Conservation (phyloP, 2,329 filamentous ascomycete species). For the Parastagonospora avenae region DNA sequence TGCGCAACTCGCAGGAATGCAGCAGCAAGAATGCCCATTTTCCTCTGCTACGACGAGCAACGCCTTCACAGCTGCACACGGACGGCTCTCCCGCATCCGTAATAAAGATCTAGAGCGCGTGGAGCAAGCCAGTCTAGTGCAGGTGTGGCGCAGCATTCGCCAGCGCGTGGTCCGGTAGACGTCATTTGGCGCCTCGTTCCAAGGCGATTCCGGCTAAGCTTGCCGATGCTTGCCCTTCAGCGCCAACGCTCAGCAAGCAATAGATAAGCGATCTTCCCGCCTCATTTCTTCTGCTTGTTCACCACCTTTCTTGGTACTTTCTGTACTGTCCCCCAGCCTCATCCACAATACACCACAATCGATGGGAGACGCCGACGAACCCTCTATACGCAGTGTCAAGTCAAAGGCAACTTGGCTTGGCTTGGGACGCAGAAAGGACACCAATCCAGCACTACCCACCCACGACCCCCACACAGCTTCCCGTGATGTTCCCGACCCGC, state of each 20-base stretch:
- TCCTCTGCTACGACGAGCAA: too few species aligned
- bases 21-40: too few species aligned
- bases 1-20: too few species aligned
- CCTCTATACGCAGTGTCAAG: constrained; percentile 58
- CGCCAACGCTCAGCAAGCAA: constrained; percentile 5
- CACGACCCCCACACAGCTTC: constrained; percentile 24
- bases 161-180: too few species aligned
- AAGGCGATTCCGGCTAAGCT: constrained; percentile 14
- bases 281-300: constrained; percentile 24
- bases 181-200: not conserved
- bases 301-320: constrained; percentile 12
- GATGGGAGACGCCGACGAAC: constrained; percentile 63
- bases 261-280: constrained; percentile 25
- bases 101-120: too few species aligned
- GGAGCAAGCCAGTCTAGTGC: too few species aligned
- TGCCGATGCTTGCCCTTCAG: constrained; percentile 2
- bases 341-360: constrained; percentile 37
- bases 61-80: too few species aligned
- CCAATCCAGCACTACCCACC: constrained; percentile 37
- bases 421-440: constrained; percentile 46
- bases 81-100: too few species aligned
- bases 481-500: constrained; percentile 14
- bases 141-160: too few species aligned
- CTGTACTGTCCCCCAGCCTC: constrained; percentile 13
- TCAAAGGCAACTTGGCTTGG: constrained; percentile 55